Evolutionary conservation across 2,329 filamentous ascomycete species (phyloP).

Genomic region (Talaromyces sp.): DNA sequence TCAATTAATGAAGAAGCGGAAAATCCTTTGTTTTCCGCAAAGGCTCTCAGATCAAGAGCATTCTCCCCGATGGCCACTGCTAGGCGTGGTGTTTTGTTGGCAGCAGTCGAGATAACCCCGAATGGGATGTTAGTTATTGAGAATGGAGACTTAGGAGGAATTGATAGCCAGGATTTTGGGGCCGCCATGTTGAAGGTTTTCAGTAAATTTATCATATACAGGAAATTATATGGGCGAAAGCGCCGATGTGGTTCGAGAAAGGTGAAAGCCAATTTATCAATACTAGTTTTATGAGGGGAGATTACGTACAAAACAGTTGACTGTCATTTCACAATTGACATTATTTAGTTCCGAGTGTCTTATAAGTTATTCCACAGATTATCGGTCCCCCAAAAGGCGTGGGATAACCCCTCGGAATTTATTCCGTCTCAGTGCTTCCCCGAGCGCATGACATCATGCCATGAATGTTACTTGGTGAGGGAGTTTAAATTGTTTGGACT

Average conservation of each 20-base stretch:
- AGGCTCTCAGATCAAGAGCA: conserved; percentile 47
- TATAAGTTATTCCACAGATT: background rate
- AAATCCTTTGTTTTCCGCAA: conserved; percentile 30
- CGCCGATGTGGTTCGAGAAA: no score
- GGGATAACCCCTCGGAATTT: background rate
- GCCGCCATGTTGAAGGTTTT: background rate
- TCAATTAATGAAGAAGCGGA: background rate
- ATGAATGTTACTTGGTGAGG: background rate
- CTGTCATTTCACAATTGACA: background rate
- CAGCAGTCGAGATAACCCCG: conserved; percentile 42
- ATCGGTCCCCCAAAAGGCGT: background rate
- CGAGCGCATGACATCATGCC: background rate
- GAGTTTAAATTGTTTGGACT: background rate
- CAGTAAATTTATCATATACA: background rate
- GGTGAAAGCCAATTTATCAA: background rate
- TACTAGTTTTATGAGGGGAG: background rate
- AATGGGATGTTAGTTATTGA: conserved; percentile 50
- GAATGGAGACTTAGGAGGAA: conserved; percentile 28
- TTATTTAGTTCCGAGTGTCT: background rate
- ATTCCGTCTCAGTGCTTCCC: background rate
- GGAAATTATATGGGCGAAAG: no score
- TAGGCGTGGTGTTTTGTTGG: conserved; percentile 34
- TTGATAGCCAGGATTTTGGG: background rate
- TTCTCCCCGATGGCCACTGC: conserved; percentile 48
- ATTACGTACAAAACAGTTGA: background rate